phyloP scores from a whole-genome alignment of 495 filamentous ascomycete species.

The Penicillium coprophilum region DNA sequence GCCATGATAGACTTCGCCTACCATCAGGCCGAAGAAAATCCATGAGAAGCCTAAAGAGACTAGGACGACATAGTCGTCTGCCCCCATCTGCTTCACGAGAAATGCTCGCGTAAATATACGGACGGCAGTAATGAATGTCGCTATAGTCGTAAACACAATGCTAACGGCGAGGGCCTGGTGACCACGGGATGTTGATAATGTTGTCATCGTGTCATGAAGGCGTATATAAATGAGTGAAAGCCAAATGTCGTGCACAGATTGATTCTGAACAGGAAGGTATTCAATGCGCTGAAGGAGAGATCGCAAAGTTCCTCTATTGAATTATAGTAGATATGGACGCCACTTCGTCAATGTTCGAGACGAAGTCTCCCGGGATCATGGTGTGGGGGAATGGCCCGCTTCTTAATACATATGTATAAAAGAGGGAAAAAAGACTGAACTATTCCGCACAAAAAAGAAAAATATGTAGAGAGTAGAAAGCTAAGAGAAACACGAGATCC shows the following conservation, averaged over 20 bases:
- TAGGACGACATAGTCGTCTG: constrained; percentile 46
- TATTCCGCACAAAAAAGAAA: neutral
- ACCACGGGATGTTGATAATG: constrained; percentile 31
- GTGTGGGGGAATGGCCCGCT: constrained; percentile 3
- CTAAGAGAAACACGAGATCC: neutral
- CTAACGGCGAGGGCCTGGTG: constrained; percentile 32
- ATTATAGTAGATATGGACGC: neutral
- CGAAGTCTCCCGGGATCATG: neutral
- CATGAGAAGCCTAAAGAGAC: constrained; percentile 34
- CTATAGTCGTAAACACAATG: constrained; percentile 33
- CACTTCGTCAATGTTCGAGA: neutral
- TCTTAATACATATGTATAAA: constrained; percentile 5
- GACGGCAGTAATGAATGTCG: constrained; percentile 29
- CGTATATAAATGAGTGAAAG: constrained; percentile 1
- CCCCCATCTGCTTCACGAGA: constrained; percentile 58
- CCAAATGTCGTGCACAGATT: neutral
- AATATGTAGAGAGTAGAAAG: neutral
- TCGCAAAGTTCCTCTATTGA: neutral
- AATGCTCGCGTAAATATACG: constrained; percentile 55
- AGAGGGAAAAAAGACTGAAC: neutral
- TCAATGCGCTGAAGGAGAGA: neutral
- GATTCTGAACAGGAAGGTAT: neutral
- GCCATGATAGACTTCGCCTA: constrained; percentile 37
- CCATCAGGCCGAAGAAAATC: constrained; percentile 35
- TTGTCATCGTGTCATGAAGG: constrained; percentile 30